Conservation (phyloP, 176 grass and related monocot genomes). For the Carex pumila region DNA sequence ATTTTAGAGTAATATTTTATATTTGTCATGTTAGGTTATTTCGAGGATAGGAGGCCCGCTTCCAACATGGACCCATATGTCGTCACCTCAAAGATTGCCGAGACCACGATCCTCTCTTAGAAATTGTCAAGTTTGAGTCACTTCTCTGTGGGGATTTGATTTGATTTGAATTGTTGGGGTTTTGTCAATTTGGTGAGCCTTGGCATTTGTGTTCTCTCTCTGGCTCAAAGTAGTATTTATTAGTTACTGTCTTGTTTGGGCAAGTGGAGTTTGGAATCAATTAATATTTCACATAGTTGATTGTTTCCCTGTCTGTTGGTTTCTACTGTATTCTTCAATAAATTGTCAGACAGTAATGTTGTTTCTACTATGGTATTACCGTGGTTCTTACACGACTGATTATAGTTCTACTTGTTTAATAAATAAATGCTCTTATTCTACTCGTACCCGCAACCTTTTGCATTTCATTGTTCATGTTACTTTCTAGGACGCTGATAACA, state of each 20-base stretch:
- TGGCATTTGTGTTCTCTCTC: not conserved
- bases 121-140: not conserved
- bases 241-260: slow-evolving; percentile 12
- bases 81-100: slow-evolving; percentile 84
- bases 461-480: not conserved
- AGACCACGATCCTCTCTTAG: slow-evolving; percentile 81
- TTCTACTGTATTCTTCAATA: slow-evolving; percentile 38
- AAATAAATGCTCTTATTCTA: not conserved
- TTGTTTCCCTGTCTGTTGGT: slow-evolving; percentile 30
- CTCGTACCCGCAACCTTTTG: not conserved
- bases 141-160: not conserved
- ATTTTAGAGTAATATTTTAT: not conserved
- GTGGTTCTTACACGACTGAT: slow-evolving; percentile 1
- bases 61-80: slow-evolving; percentile 99
- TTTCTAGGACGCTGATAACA: no score
- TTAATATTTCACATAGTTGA: slow-evolving; percentile 17
- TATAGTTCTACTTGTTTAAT: not conserved
- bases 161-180: not conserved
- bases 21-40: slow-evolving; percentile 43
- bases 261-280: slow-evolving; percentile 14
- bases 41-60: slow-evolving; percentile 95
- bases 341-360: slow-evolving; percentile 30
- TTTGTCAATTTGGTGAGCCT: slow-evolving; percentile 2
- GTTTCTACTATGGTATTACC: slow-evolving; percentile 3
- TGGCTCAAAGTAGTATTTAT: slow-evolving; percentile 1